phyloP scores from a whole-genome alignment of 108 stramenopile genomes.

The Stephanodiscus triporus region DNA sequence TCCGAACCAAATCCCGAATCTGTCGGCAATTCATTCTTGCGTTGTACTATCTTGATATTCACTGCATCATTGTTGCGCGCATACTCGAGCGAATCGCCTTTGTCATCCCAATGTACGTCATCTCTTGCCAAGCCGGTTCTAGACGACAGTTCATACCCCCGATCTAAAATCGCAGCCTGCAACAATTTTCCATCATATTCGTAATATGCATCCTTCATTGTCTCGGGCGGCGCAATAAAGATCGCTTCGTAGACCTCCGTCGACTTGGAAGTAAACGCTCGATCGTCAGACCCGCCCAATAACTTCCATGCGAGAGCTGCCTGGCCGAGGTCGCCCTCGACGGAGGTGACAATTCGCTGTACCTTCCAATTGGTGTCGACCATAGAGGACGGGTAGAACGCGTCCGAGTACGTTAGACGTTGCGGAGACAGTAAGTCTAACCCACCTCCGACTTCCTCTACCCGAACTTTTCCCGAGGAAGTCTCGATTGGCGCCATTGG shows the following conservation, averaged over 20 bases:
- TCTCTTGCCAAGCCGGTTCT: constrained; percentile 18
- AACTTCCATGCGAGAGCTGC: constrained; percentile 56
- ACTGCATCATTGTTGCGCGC: constrained; percentile 23
- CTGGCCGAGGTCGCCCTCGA: constrained; percentile 65
- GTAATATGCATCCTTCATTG: constrained; percentile 30
- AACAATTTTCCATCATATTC: constrained; percentile 34
- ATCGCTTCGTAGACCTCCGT: constrained; percentile 44
- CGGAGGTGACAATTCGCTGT: constrained; percentile 44
- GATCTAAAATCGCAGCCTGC: constrained; percentile 52
- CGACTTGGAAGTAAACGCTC: constrained; percentile 19
- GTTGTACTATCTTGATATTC: constrained; percentile 43
- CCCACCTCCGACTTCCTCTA: constrained; percentile 64
- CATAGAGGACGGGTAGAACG: constrained; percentile 60
- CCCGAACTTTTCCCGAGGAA: constrained; percentile 9
- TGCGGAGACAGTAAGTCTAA: constrained; percentile 54
- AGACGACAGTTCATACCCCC: constrained; percentile 52
- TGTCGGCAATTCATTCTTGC: constrained; percentile 51
- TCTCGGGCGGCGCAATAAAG: constrained; percentile 46
- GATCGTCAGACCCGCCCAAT: constrained; percentile 52
- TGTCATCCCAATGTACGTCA: constrained; percentile 27
- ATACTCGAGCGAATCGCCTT: constrained; percentile 16
- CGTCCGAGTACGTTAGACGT: constrained; percentile 30
- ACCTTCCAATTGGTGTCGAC: constrained; percentile 48
- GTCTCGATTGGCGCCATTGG: constrained; percentile 6
- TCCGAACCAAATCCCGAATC: constrained; percentile 61